These are phyloP conservation scores for Pyrrhoderma noxium DNA, from an alignment of 1,284 basidiomycete species.

Conservation along the genomic window DNA sequence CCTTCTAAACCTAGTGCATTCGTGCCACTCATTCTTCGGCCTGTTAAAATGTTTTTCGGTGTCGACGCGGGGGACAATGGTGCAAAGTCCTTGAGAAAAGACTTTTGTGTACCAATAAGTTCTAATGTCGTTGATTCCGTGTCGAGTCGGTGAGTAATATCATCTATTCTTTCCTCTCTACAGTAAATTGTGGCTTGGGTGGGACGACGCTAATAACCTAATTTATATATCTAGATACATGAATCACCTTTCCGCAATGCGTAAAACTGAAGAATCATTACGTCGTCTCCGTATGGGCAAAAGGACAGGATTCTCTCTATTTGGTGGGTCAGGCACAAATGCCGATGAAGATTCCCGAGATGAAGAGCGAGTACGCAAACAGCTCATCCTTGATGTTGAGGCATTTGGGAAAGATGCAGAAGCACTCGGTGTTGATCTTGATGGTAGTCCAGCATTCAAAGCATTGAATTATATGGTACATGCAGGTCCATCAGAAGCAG, in stretches of 20 bases:
- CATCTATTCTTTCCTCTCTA: background rate
- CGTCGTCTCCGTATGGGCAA: slow-evolving; percentile 80
- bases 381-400: slow-evolving; percentile 84
- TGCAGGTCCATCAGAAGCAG: slow-evolving; percentile 34
- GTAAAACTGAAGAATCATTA: slow-evolving; percentile 86
- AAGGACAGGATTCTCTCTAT: slow-evolving; percentile 72
- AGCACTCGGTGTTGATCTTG: slow-evolving; percentile 59
- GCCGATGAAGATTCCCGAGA: slow-evolving; percentile 66
- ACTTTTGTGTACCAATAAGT: slow-evolving; percentile 48
- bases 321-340: slow-evolving; percentile 41
- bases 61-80: slow-evolving; percentile 46
- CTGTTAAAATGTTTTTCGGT: slow-evolving; percentile 74
- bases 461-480: slow-evolving; percentile 57
- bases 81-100: slow-evolving; percentile 50
- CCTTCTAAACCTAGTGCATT: slow-evolving; percentile 81
- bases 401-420: slow-evolving; percentile 74
- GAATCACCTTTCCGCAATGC: slow-evolving; percentile 70
- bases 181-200: too few species aligned
- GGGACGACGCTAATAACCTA: too few species aligned
- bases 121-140: slow-evolving; percentile 69
- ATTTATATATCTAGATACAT: slow-evolving; percentile 42
- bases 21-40: slow-evolving; percentile 72
- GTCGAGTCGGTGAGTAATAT: slow-evolving; percentile 46
- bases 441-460: slow-evolving; percentile 45
- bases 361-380: slow-evolving; percentile 72